These are phyloP conservation scores for Yueomyces sinensis DNA, from an alignment of 805 yeast genomes.

Conservation along the genomic window DNA sequence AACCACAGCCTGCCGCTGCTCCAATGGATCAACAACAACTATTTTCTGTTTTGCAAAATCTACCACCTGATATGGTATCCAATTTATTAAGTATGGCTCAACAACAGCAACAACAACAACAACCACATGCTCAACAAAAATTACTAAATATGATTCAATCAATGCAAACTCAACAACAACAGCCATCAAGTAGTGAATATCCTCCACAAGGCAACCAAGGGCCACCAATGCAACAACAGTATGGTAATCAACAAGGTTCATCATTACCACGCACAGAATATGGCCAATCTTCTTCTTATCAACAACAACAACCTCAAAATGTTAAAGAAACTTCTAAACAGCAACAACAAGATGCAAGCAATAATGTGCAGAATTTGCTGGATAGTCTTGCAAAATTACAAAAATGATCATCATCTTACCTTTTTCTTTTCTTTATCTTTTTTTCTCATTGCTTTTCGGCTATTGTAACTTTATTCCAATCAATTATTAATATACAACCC, in stretches of 20 bases:
- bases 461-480: no score
- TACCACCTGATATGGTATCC: constrained; percentile 24
- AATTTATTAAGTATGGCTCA: constrained; percentile 22
- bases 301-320: constrained; percentile 6
- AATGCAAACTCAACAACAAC: constrained; percentile 18
- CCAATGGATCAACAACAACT: constrained; percentile 21
- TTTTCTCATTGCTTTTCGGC: no score
- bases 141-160: constrained; percentile 21
- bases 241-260: constrained; percentile 3
- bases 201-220: constrained; percentile 4
- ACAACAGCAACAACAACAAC: constrained; percentile 20
- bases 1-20: constrained; percentile 8
- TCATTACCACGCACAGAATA: background rate
- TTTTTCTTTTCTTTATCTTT: no score
- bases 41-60: constrained; percentile 21
- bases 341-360: constrained; percentile 13
- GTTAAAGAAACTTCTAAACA: constrained; percentile 7
- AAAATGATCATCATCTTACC: constrained; percentile 12
- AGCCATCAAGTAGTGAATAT: constrained; percentile 4
- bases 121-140: constrained; percentile 10
- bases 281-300: background rate
- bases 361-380: constrained; percentile 26
- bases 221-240: constrained; percentile 6
- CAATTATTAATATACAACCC: no score
- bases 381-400: constrained; percentile 28